phyloP scores from a whole-genome alignment of 2,329 filamentous ascomycete genomes.

The Trichocomaceae sp. region DNA sequence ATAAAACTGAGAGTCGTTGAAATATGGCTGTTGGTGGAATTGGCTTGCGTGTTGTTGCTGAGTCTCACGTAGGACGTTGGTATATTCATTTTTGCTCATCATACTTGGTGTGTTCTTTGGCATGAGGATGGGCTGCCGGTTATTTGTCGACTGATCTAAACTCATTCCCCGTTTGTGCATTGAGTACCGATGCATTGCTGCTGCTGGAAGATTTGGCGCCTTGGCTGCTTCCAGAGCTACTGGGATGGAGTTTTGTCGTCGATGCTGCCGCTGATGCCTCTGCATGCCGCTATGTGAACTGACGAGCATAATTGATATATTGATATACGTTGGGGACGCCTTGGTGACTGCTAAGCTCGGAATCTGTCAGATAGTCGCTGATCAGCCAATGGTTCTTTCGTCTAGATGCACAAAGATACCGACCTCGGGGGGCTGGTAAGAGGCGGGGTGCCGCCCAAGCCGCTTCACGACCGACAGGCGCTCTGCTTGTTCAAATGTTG shows the following conservation, averaged over 20 bases:
- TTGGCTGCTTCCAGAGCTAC: slow-evolving; percentile 68
- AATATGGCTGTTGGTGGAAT: slow-evolving; percentile 46
- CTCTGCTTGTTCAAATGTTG: background rate
- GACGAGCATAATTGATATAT: slow-evolving; percentile 63
- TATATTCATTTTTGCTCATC: slow-evolving; percentile 44
- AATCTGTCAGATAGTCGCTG: background rate
- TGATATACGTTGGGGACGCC: background rate
- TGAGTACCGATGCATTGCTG: slow-evolving; percentile 46
- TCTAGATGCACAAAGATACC: background rate
- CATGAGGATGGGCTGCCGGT: slow-evolving; percentile 41
- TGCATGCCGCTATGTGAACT: slow-evolving; percentile 66
- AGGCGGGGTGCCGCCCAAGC: slow-evolving; percentile 10
- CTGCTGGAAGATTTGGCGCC: slow-evolving; percentile 58
- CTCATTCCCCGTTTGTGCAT: slow-evolving; percentile 77
- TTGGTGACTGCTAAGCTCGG: background rate
- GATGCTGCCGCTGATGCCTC: slow-evolving; percentile 67
- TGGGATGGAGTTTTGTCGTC: slow-evolving; percentile 82
- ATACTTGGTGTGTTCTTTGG: background rate
- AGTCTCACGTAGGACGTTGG: slow-evolving; percentile 82
- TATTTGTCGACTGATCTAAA: slow-evolving; percentile 63
- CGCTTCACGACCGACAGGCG: slow-evolving; percentile 2
- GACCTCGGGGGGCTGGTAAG: slow-evolving; percentile 6
- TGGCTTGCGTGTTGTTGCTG: slow-evolving; percentile 79
- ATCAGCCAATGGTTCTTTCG: background rate
- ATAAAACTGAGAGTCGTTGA: slow-evolving; percentile 27